phyloP scores from a whole-genome alignment of 371 early-diverging fungal species.

The Circinella umbellata region DNA sequence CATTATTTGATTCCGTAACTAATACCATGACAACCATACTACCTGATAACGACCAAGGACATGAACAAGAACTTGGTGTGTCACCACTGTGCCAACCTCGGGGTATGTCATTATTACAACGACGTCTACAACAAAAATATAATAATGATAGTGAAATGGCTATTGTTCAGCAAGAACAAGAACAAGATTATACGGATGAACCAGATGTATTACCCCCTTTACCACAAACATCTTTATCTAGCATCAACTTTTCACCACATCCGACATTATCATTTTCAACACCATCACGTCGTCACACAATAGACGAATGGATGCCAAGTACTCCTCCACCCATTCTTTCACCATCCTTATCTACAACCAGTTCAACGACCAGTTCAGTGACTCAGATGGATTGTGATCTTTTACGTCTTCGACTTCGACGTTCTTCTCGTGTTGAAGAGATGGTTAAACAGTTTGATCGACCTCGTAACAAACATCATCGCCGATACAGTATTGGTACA shows the following conservation, averaged over 20 bases:
- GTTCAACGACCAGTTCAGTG: conserved; percentile 13
- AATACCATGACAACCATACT: too few species aligned
- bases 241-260: conserved; percentile 4
- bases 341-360: conserved; percentile 19
- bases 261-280: conserved; percentile 15
- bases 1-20: too few species aligned
- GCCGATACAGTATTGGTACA: conserved; percentile 18
- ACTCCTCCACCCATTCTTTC: conserved; percentile 11
- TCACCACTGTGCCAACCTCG: too few species aligned
- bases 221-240: background rate
- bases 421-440: conserved; percentile 23
- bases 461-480: background rate
- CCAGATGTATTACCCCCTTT: background rate
- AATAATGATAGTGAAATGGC: background rate
- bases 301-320: conserved; percentile 9
- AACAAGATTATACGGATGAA: background rate
- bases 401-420: conserved; percentile 13
- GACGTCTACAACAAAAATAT: background rate
- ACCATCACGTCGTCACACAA: conserved; percentile 7
- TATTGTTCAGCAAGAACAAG: background rate
- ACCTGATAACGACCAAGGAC: too few species aligned
- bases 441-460: conserved; percentile 22
- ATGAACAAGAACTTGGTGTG: too few species aligned
- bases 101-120: too few species aligned
- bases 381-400: conserved; percentile 9